phyloP scores from a whole-genome alignment of 176 grass and related monocot genomes.

The Oryza glaberrima region DNA sequence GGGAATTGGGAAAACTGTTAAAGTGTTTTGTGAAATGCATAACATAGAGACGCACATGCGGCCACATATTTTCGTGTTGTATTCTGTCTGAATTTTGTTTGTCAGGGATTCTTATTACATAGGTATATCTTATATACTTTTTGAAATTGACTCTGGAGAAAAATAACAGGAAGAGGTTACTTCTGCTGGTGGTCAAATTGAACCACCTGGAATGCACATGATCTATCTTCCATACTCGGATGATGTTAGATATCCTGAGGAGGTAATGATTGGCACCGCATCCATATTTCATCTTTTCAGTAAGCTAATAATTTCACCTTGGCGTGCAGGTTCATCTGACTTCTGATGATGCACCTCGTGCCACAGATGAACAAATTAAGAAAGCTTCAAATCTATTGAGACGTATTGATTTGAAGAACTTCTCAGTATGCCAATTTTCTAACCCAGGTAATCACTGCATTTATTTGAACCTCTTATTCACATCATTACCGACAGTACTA shows the following conservation, averaged over 20 bases:
- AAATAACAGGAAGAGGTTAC: slow-evolving; percentile 77
- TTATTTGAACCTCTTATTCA: neutral
- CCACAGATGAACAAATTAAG: slow-evolving; percentile 84
- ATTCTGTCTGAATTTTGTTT: slow-evolving; percentile 17
- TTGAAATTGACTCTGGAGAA: slow-evolving; percentile 33
- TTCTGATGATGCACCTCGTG: slow-evolving; percentile 59
- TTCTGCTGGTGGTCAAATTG: slow-evolving; percentile 68
- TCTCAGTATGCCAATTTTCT: slow-evolving; percentile 72
- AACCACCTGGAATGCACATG: slow-evolving; percentile 94
- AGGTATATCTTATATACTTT: slow-evolving; percentile 24
- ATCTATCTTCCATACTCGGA: slow-evolving; percentile 95
- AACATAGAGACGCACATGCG: neutral
- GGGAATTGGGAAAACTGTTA: neutral
- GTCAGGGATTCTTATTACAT: slow-evolving; percentile 12
- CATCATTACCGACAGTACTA: slow-evolving; percentile 6
- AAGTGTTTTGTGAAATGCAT: neutral
- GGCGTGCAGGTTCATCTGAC: slow-evolving; percentile 63
- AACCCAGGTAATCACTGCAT: slow-evolving; percentile 67
- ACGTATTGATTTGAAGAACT: slow-evolving; percentile 83
- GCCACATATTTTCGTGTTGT: neutral
- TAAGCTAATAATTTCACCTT: slow-evolving; percentile 32
- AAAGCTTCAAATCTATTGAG: slow-evolving; percentile 73
- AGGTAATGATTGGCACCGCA: slow-evolving; percentile 51
- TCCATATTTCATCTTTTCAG: slow-evolving; percentile 23
- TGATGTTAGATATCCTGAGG: slow-evolving; percentile 89